Percentiles rank a stretch among this genome's conserved stretches.
Conservation (phyloP, 495 filamentous ascomycete genomes). For the Jackrogersella minutella region DNA sequence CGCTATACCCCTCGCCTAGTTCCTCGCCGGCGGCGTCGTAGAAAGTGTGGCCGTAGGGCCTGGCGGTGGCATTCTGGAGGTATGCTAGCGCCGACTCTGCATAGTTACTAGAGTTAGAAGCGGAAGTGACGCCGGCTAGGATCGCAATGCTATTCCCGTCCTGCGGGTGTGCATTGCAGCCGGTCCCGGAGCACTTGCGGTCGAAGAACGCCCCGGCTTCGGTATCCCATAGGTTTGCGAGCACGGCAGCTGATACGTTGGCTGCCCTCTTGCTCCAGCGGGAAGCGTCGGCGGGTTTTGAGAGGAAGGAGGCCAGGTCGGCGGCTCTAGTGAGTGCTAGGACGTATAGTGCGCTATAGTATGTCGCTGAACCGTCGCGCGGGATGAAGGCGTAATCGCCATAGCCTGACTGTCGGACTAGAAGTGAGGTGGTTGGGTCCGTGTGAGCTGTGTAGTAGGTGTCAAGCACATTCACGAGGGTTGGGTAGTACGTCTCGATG, state of each 20-base stretch:
- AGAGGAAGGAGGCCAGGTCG: conserved; percentile 46
- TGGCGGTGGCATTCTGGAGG: conserved; percentile 41
- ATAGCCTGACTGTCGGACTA: conserved; percentile 51
- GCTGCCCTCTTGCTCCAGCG: conserved; percentile 50
- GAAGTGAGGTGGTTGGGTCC: conserved; percentile 44
- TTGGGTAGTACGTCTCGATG: conserved; percentile 44
- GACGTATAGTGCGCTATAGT: conserved; percentile 59
- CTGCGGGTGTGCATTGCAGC: conserved; percentile 53
- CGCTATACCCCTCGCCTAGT: conserved; percentile 42
- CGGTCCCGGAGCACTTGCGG: conserved; percentile 23
- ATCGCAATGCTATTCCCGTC: conserved; percentile 57
- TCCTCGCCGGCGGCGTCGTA: conserved; percentile 52
- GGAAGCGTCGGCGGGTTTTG: conserved; percentile 40
- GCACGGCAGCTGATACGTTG: conserved; percentile 44
- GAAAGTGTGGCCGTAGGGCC: conserved; percentile 56
- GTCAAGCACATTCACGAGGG: conserved; percentile 51
- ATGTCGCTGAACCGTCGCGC: conserved; percentile 55
- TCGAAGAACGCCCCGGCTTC: conserved; percentile 53
- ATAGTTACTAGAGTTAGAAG: conserved; percentile 18
- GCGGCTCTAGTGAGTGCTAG: conserved; percentile 54
- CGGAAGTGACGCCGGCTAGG: conserved; percentile 45
- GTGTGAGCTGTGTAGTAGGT: conserved; percentile 49
- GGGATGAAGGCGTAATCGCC: conserved; percentile 59
- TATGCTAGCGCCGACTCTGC: conserved; percentile 45
- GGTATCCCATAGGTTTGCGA: conserved; percentile 46